Percentiles rank a stretch among this genome's conserved stretches.
Evolutionary conservation across 148 eudicot species (phyloP).

Genomic region (Fagopyrum homotropicum): DNA sequence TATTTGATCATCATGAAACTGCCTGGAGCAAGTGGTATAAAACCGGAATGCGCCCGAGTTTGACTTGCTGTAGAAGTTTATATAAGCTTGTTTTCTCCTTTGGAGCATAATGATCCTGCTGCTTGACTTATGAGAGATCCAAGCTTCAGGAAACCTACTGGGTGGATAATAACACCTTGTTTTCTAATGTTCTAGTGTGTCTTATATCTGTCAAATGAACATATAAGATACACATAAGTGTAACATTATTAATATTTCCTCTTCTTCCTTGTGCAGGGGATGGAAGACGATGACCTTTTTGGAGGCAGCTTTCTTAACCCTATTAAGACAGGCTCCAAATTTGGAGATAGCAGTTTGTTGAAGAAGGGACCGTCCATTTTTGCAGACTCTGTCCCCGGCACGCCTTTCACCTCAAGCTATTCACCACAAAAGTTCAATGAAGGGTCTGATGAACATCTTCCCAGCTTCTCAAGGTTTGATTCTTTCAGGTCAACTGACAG

Average conservation of each 20-base stretch:
- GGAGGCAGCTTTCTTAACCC: constrained; percentile 67
- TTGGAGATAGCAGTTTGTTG: constrained; percentile 32
- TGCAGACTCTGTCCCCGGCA: constrained; percentile 67
- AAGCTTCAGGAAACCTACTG: background rate
- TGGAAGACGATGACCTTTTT: constrained; percentile 61
- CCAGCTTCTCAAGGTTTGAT: constrained; percentile 80
- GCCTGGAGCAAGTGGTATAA: background rate
- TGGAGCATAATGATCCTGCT: background rate
- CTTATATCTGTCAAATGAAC: background rate
- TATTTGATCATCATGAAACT: background rate
- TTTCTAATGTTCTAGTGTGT: background rate
- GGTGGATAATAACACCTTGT: background rate
- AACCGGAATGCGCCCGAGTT: background rate
- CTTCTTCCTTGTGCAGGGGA: constrained; percentile 35
- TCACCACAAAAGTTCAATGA: constrained; percentile 39
- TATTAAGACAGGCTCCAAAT: constrained; percentile 60
- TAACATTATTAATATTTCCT: background rate
- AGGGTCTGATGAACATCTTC: constrained; percentile 47
- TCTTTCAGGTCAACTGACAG: constrained; percentile 62
- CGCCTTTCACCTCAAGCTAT: constrained; percentile 47
- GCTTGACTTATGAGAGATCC: background rate
- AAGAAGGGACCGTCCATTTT: constrained; percentile 38
- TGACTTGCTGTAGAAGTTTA: background rate
- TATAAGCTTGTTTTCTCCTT: background rate
- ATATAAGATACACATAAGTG: background rate